phyloP scores from a whole-genome alignment of 169 alveolate species.

The Plasmodium malariae region DNA sequence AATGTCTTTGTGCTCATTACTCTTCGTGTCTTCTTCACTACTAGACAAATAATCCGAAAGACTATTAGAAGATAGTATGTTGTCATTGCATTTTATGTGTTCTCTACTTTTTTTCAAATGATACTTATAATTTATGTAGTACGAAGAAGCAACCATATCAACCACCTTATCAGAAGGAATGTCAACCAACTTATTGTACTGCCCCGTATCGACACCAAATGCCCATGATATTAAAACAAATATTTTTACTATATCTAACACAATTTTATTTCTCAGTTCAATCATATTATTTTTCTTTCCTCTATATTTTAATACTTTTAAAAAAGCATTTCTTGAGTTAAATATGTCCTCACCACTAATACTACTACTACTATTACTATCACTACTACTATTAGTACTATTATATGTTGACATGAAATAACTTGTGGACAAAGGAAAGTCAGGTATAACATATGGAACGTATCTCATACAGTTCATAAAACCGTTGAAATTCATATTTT shows the following conservation, averaged over 20 bases:
- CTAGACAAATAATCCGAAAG: slow-evolving; percentile 15
- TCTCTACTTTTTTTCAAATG: slow-evolving; percentile 13
- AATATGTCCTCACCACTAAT: no score
- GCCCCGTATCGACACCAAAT: slow-evolving; percentile 65
- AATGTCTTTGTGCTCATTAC: neutral
- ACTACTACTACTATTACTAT: no score
- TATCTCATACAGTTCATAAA: slow-evolving; percentile 75
- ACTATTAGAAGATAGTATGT: slow-evolving; percentile 4
- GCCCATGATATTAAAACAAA: slow-evolving; percentile 67
- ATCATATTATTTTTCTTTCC: slow-evolving; percentile 40
- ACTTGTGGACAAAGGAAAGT: slow-evolving; percentile 62
- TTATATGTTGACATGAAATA: slow-evolving; percentile 30
- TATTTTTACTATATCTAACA: slow-evolving; percentile 31
- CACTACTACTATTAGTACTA: no score
- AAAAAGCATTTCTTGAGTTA: slow-evolving; percentile 56
- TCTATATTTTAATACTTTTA: slow-evolving; percentile 58
- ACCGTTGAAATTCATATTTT: slow-evolving; percentile 62
- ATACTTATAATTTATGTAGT: slow-evolving; percentile 42
- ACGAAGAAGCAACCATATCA: slow-evolving; percentile 60
- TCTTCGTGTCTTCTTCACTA: neutral
- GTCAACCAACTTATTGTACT: neutral
- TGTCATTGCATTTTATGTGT: neutral
- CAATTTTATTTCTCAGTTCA: slow-evolving; percentile 50
- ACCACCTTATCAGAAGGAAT: neutral
- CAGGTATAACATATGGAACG: slow-evolving; percentile 74